phyloP scores from a whole-genome alignment of 306 rosid genomes.

The Rosa multiflora region DNA sequence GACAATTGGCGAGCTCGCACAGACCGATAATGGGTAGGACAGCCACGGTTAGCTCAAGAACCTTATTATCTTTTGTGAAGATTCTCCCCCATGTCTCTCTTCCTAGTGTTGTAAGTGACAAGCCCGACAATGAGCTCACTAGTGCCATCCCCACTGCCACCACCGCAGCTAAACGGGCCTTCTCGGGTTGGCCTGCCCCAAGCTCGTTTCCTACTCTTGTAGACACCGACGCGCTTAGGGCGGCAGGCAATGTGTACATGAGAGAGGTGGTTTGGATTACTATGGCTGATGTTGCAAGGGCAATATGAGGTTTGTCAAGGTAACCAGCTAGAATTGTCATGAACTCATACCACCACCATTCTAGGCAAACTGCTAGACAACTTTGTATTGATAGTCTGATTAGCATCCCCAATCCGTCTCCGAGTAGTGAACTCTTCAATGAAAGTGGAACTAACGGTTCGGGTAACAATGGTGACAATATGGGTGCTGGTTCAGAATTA shows the following conservation, averaged over 20 bases:
- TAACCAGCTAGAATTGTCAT: constrained; percentile 36
- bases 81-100: constrained; percentile 32
- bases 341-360: constrained; percentile 82
- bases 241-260: constrained; percentile 33
- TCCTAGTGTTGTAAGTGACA: constrained; percentile 29
- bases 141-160: constrained; percentile 27
- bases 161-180: constrained; percentile 21
- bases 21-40: constrained; percentile 34
- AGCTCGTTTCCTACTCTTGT: constrained; percentile 38
- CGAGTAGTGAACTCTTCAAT: neutral
- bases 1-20: constrained; percentile 39
- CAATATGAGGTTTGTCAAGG: constrained; percentile 24
- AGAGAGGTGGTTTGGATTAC: constrained; percentile 40
- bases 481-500: neutral
- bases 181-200: constrained; percentile 31
- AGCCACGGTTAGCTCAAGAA: constrained; percentile 26
- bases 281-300: constrained; percentile 39
- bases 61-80: constrained; percentile 27
- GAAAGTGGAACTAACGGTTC: neutral
- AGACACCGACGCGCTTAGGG: constrained; percentile 32
- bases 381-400: constrained; percentile 57
- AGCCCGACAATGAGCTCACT: constrained; percentile 19
- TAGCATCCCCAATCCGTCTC: constrained; percentile 46
- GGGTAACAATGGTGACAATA: constrained; percentile 10
- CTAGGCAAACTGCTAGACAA: constrained; percentile 76